Conservation (phyloP, 805 yeast genomes). For the Candida anglica region DNA sequence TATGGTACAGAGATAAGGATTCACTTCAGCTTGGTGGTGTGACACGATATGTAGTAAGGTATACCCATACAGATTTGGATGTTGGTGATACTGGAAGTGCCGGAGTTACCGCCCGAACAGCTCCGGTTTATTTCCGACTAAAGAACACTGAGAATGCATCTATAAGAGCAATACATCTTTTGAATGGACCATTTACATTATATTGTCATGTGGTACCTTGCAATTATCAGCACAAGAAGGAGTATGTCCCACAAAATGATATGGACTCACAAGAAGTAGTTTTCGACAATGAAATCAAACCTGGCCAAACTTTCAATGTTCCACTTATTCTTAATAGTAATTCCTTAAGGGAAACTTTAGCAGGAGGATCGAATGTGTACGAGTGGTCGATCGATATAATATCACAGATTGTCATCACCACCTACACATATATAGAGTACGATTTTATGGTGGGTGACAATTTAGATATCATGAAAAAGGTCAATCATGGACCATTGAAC, state of each 20-base stretch:
- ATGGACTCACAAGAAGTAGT: conserved; percentile 26
- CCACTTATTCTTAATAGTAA: conserved; percentile 47
- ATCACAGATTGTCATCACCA: conserved; percentile 39
- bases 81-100: conserved; percentile 6
- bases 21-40: conserved; percentile 36
- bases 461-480: conserved; percentile 24
- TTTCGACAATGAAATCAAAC: conserved; percentile 48
- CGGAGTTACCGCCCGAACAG: not conserved
- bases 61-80: conserved; percentile 14
- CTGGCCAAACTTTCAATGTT: conserved; percentile 66
- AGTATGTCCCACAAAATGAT: conserved; percentile 18
- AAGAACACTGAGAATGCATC: conserved; percentile 35
- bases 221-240: conserved; percentile 21
- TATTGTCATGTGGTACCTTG: conserved; percentile 42
- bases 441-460: conserved; percentile 38
- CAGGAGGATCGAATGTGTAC: conserved; percentile 12
- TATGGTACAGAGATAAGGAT: conserved; percentile 36
- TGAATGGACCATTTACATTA: conserved; percentile 41
- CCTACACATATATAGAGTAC: conserved; percentile 23
- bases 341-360: conserved; percentile 19
- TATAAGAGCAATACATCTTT: conserved; percentile 37
- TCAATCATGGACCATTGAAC: conserved; percentile 21
- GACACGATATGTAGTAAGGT: conserved; percentile 27
- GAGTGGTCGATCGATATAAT: conserved; percentile 37
- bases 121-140: conserved; percentile 27